Base-by-base conservation (phyloP, 192 early-diverging fungal species). In the Radiomyces spectabilis region DNA sequence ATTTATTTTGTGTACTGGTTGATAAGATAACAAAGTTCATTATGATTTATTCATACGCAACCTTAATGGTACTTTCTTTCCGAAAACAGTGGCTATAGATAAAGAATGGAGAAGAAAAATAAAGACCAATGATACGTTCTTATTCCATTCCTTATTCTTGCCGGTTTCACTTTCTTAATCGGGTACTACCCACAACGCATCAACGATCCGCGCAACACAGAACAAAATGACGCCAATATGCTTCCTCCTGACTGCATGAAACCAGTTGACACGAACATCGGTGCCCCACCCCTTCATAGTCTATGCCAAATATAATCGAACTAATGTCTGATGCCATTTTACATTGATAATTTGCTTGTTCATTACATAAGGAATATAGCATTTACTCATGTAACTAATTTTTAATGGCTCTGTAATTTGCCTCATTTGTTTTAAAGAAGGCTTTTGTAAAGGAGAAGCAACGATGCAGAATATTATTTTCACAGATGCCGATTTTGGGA, bases 111-210 rank as follows among this genome's bases (percentile, higher is more conserved):
- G 13, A 35, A 35, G 33, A 35, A 5, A 35, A 35, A 5, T 35
- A 35, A 35, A 8, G 33, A 35, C 33, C 13, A 35, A 35, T 12
- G 38, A 16, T 9, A 21, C 19, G 12, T 42, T 29, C 29, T 54
- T 41, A 10, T 54, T 22, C 18, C 42, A 38, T 26, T 54, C 52
- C 10, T n/a, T 2, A 22, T 54, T 54, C 52, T 54, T 54, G 15
- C 42, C 52, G 24, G 12, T 54, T 18, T 54, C 52, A 16, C 27
- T 42, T 39, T 42, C 50, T 51, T 18, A 42, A 9, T 18, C 5
- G 5, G 22, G 16, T 38, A 51, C n/a, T n/a, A n/a, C n/a, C n/a
- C n/a, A n/a, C n/a, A n/a, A n/a, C n/a, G n/a, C n/a, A n/a, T n/a
- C n/a, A n/a, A n/a, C n/a, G n/a, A n/a, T n/a, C n/a, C n/a, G n/a